These are phyloP conservation scores for Clitoria ternatea DNA, from an alignment of 306 rosid species.

Conservation along the genomic window DNA sequence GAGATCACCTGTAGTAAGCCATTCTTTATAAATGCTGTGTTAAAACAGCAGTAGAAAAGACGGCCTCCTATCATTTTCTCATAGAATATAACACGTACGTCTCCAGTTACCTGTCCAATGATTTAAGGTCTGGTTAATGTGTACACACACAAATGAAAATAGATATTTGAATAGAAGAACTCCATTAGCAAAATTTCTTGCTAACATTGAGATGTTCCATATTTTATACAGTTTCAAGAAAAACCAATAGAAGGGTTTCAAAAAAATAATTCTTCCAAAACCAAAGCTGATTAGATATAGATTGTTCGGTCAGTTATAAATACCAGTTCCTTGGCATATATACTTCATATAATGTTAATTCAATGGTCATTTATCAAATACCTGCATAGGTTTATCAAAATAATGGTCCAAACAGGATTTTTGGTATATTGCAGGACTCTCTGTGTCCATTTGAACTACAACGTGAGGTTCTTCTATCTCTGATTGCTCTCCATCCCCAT, in stretches of 20 bases:
- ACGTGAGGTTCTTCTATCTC: conserved; percentile 49
- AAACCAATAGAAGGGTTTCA: neutral
- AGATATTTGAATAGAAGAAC: neutral
- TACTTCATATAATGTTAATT: neutral
- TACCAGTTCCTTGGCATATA: neutral
- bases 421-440: conserved; percentile 64
- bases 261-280: neutral
- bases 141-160: conserved; percentile 3
- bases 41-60: conserved; percentile 91
- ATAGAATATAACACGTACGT: conserved; percentile 79
- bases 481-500: conserved; percentile 37
- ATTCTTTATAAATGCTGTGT: conserved; percentile 79
- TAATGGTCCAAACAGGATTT: conserved; percentile 80
- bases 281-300: neutral
- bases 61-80: conserved; percentile 92
- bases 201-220: neutral
- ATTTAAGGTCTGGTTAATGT: conserved; percentile 6
- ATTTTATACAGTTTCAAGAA: neutral
- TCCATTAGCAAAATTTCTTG: neutral
- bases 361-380: conserved; percentile 29
- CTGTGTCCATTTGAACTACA: conserved; percentile 95
- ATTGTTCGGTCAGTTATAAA: neutral
- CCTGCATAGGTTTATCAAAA: conserved; percentile 69
- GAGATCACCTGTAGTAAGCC: conserved; percentile 73
- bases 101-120: conserved; percentile 69